Conservation (phyloP, 805 yeast genomes). For the Gaillardinia entomophila region DNA sequence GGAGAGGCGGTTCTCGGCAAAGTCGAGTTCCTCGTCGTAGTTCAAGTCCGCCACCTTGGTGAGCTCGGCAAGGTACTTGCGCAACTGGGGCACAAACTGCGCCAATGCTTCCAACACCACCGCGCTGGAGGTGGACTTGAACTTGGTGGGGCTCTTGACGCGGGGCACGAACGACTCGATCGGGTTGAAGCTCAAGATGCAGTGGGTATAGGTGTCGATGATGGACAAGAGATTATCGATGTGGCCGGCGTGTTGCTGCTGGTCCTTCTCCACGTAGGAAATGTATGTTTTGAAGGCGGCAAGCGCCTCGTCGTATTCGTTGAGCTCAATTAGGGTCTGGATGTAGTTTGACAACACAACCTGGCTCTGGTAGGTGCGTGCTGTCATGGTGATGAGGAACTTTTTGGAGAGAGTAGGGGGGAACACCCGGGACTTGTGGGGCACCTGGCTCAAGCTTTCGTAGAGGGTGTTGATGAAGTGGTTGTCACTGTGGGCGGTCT, state of each 20-base stretch:
- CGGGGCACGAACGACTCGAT: constrained; percentile 17
- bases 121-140: constrained; percentile 19
- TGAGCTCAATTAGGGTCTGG: constrained; percentile 22
- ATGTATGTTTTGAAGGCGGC: constrained; percentile 36
- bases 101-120: constrained; percentile 14
- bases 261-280: constrained; percentile 26
- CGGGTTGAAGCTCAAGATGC: constrained; percentile 33
- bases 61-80: constrained; percentile 17
- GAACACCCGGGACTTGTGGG: constrained; percentile 11
- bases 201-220: constrained; percentile 26
- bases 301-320: constrained; percentile 38
- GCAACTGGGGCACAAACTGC: constrained; percentile 12
- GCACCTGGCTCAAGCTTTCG: constrained; percentile 20
- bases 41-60: constrained; percentile 17
- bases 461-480: constrained; percentile 26
- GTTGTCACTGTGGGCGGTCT: constrained; percentile 9
- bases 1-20: constrained; percentile 15
- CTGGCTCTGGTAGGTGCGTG: constrained; percentile 33
- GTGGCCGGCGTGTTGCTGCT: constrained; percentile 22
- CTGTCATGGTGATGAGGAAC: constrained; percentile 22
- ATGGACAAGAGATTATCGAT: constrained; percentile 27
- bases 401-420: constrained; percentile 20
- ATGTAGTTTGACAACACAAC: constrained; percentile 26
- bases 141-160: constrained; percentile 9
- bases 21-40: constrained; percentile 18